A percentile compares a stretch with the other conserved stretches of the same genome.
Conservation (phyloP, 768 basidiomycete species). For the Rhizopogon salebrosus region DNA sequence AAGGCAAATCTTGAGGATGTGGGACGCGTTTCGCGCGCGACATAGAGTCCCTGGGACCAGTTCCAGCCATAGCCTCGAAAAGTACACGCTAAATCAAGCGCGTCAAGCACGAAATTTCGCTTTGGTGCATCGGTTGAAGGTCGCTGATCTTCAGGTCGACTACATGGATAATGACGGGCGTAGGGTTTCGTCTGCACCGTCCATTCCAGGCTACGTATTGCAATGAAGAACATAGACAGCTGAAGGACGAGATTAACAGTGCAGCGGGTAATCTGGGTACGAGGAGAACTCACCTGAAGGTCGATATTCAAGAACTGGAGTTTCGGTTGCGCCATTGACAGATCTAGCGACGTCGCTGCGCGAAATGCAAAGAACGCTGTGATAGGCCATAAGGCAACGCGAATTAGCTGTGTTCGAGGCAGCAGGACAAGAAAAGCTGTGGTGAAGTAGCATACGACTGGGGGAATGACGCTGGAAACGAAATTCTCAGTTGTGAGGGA, state of each 20-base stretch:
- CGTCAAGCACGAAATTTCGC: constrained; percentile 24
- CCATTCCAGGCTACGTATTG: constrained; percentile 15
- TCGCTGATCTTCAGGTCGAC: not conserved
- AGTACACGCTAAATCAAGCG: constrained; percentile 44
- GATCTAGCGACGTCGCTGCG: constrained; percentile 20
- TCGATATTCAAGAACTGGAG: constrained; percentile 3
- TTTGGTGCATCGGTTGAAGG: not conserved
- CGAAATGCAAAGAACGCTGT: constrained; percentile 38
- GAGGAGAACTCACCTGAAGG: constrained; percentile 7
- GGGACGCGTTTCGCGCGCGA: constrained; percentile 36
- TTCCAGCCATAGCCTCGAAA: constrained; percentile 59
- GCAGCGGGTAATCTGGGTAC: not conserved
- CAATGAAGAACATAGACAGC: constrained; percentile 10
- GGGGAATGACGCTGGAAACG: constrained; percentile 33
- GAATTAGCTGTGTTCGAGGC: constrained; percentile 38
- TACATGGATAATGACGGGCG: constrained; percentile 3
- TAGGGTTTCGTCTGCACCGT: constrained; percentile 8
- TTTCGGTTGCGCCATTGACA: not conserved
- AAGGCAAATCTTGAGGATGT: constrained; percentile 33
- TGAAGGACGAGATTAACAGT: not conserved
- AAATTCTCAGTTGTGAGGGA: constrained; percentile 30
- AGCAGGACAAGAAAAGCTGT: constrained; percentile 46
- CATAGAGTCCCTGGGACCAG: constrained; percentile 36
- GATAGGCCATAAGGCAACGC: constrained; percentile 42
- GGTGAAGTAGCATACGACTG: constrained; percentile 39